Conservation (phyloP, 2,329 filamentous ascomycete species). For the Nannizzia gypsea region DNA sequence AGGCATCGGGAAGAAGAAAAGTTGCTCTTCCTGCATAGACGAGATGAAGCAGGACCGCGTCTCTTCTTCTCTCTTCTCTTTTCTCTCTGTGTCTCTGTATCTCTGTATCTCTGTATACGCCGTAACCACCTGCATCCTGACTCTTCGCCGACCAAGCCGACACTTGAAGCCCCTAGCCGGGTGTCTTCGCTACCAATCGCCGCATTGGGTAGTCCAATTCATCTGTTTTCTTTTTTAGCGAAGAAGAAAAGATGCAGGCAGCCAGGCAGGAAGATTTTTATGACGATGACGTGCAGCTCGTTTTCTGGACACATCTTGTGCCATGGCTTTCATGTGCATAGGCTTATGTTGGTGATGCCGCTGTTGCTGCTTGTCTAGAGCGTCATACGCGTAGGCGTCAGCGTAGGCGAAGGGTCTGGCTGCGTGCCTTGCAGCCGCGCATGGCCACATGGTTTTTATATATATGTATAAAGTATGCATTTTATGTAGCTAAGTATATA, state of each 20-base stretch:
- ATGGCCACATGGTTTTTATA: neutral
- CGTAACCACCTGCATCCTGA: too few species aligned
- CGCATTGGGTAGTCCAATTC: neutral
- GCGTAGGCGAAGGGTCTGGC: neutral
- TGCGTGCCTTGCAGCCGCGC: neutral
- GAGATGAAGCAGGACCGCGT: too few species aligned
- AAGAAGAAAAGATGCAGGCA: neutral
- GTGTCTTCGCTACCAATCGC: neutral
- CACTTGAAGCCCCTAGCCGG: neutral
- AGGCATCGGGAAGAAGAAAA: neutral
- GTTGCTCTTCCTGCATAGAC: neutral
- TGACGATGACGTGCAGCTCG: neutral
- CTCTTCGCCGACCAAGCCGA: neutral
- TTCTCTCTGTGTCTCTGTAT: too few species aligned
- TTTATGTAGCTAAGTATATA: too few species aligned
- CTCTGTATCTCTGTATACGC: too few species aligned
- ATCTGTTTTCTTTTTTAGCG: neutral
- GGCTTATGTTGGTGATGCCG: too few species aligned
- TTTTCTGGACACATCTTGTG: neutral
- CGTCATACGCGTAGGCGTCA: too few species aligned
- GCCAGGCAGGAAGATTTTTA: neutral
- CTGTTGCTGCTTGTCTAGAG: too few species aligned
- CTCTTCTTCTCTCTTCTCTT: neutral
- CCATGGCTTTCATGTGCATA: neutral
- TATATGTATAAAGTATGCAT: neutral